phyloP scores from a whole-genome alignment of 345 rosid genomes.

The Turritis glabra region DNA sequence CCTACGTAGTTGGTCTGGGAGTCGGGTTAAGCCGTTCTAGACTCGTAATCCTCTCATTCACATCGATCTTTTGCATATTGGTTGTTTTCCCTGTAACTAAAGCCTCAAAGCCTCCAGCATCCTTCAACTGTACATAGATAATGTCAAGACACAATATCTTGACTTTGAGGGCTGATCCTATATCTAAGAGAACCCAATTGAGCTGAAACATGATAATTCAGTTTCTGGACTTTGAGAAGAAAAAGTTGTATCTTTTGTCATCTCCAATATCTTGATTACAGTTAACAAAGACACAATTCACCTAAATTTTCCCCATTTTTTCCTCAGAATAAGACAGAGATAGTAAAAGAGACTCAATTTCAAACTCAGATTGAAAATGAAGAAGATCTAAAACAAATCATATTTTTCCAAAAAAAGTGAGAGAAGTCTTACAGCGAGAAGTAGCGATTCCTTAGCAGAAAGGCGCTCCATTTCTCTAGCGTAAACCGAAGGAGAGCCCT shows the following conservation, averaged over 20 bases:
- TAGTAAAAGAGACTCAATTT: neutral
- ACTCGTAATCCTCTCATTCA: constrained; percentile 80
- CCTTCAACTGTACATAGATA: constrained; percentile 61
- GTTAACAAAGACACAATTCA: neutral
- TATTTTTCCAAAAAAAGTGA: neutral
- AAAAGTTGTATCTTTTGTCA: neutral
- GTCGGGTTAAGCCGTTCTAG: constrained; percentile 92
- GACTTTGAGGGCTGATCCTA: no score
- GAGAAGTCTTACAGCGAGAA: constrained; percentile 70
- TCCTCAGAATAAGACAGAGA: neutral
- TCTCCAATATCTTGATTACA: neutral
- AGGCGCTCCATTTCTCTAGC: constrained; percentile 98
- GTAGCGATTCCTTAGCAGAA: constrained; percentile 93
- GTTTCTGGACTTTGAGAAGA: neutral
- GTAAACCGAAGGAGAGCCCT: constrained; percentile 73
- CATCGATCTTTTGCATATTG: constrained; percentile 78
- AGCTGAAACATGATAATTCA: neutral
- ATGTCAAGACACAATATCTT: no score
- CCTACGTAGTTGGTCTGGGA: constrained; percentile 92
- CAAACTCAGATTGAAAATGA: neutral
- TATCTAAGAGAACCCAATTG: neutral
- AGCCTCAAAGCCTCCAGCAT: constrained; percentile 92
- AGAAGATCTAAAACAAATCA: neutral
- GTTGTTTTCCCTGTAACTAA: constrained; percentile 71
- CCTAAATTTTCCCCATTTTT: neutral